Conservation (phyloP, 2,329 filamentous ascomycete genomes). For the Cercospora sp. region DNA sequence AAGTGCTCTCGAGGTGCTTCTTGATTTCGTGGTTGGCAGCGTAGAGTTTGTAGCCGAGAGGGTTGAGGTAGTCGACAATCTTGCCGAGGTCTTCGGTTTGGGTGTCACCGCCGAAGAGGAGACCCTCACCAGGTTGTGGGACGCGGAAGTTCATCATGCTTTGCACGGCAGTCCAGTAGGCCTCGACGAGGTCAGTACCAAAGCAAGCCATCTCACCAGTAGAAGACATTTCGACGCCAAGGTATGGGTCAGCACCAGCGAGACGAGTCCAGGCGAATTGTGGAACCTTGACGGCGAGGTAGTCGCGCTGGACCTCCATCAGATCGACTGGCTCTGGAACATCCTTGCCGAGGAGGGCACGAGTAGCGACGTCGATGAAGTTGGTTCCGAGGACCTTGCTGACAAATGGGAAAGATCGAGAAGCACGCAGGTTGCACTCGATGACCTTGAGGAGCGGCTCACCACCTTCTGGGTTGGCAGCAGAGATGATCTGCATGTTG, state of each 20-base stretch:
- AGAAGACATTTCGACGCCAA: slow-evolving; percentile 95
- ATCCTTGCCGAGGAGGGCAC: slow-evolving; percentile 81
- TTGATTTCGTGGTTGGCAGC: slow-evolving; percentile 82
- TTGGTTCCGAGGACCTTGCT: slow-evolving; percentile 95
- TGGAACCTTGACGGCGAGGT: slow-evolving; percentile 94
- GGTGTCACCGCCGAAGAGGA: slow-evolving; percentile 87
- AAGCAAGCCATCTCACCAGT: slow-evolving; percentile 99
- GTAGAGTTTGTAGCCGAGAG: slow-evolving; percentile 92
- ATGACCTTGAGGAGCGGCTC: slow-evolving; percentile 87
- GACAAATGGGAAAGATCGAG: slow-evolving; percentile 96
- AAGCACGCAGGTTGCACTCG: slow-evolving; percentile 96
- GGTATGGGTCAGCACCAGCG: slow-evolving; percentile 93
- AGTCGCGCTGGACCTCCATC: slow-evolving; percentile 86
- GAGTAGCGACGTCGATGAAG: slow-evolving; percentile 94
- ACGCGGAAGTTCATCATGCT: slow-evolving; percentile 99
- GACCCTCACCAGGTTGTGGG: slow-evolving; percentile 89
- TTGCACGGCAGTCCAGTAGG: slow-evolving; percentile 96
- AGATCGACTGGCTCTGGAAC: slow-evolving; percentile 84
- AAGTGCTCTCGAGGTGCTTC: slow-evolving; percentile 71
- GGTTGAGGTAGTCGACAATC: slow-evolving; percentile 82
- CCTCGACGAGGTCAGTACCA: slow-evolving; percentile 91
- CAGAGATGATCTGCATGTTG: slow-evolving; percentile 99
- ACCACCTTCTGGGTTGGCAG: slow-evolving; percentile 71
- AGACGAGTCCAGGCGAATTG: slow-evolving; percentile 99
- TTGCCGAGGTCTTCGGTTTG: slow-evolving; percentile 69